Evolutionary conservation across 2,329 filamentous ascomycete genomes (phyloP).

Genomic region (Ophiostoma pallidulum): DNA sequence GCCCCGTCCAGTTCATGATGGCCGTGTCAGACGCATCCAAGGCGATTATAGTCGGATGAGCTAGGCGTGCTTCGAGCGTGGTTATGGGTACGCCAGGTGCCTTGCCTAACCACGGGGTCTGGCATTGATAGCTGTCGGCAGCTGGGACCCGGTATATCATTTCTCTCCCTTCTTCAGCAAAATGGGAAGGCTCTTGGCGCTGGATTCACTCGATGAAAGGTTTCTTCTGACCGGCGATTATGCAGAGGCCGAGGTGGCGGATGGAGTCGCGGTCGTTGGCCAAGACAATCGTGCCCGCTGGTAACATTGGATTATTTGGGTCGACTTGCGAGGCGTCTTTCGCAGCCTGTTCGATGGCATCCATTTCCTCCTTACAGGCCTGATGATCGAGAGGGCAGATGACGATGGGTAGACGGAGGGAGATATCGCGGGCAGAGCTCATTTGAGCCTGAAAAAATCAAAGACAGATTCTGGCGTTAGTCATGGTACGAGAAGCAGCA

Average conservation of each 20-base stretch:
- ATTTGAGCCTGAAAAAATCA: conserved; percentile 68
- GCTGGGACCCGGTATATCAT: too few species aligned
- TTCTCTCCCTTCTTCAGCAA: background rate
- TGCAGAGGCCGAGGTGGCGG: conserved; percentile 51
- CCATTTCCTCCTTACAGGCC: conserved; percentile 96
- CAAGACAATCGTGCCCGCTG: conserved; percentile 71
- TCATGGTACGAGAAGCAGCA: too few species aligned
- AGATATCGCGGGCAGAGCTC: conserved; percentile 78
- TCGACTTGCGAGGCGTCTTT: conserved; percentile 85
- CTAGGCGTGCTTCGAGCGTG: too few species aligned
- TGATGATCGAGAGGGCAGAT: conserved; percentile 94
- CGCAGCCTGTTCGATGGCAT: conserved; percentile 91
- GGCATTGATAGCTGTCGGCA: too few species aligned
- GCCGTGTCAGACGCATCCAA: too few species aligned
- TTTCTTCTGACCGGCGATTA: conserved; percentile 55
- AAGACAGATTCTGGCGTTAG: too few species aligned
- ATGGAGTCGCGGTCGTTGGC: conserved; percentile 62
- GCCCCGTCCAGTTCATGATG: too few species aligned
- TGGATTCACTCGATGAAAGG: conserved; percentile 48
- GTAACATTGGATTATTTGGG: conserved; percentile 86
- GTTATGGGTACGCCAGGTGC: too few species aligned
- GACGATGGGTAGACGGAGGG: conserved; percentile 83
- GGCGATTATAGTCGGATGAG: too few species aligned
- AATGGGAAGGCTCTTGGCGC: background rate
- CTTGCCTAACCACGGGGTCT: too few species aligned